A percentile compares a stretch with the other conserved stretches of the same genome.
Evolutionary conservation across 192 early-diverging fungal species (phyloP).

Genomic region (Rhizophagus prolifer): DNA sequence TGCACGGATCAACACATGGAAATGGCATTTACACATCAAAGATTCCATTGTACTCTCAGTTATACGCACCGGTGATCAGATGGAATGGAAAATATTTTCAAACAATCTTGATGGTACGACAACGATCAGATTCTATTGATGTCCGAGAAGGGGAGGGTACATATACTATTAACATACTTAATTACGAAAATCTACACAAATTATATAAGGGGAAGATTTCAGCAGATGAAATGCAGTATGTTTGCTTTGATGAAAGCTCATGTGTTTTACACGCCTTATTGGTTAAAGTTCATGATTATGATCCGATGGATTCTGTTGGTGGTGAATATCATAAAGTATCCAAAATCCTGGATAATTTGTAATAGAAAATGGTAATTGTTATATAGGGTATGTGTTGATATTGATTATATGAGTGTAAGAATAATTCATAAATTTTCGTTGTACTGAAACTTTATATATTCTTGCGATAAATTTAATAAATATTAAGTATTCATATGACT

Average conservation of each 20-base stretch:
- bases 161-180: not conserved
- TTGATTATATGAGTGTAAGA: too few species aligned
- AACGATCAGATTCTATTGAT: not conserved
- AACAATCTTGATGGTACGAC: conserved; percentile 5
- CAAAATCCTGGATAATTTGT: too few species aligned
- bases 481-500: too few species aligned
- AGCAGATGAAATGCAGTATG: not conserved
- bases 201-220: not conserved
- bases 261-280: not conserved
- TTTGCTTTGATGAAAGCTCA: conserved; percentile 3
- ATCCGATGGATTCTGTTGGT: not conserved
- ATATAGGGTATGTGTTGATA: too few species aligned
- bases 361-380: too few species aligned
- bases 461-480: too few species aligned
- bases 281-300: not conserved
- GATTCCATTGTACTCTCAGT: not conserved
- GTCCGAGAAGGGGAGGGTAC: not conserved
- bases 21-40: not conserved
- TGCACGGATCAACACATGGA: not conserved
- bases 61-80: not conserved
- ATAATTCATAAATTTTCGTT: too few species aligned
- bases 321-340: not conserved
- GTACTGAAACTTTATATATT: too few species aligned
- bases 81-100: not conserved
- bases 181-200: not conserved